phyloP scores from a whole-genome alignment of 805 yeast genomes.

The Metschnikowia gelsemii region DNA sequence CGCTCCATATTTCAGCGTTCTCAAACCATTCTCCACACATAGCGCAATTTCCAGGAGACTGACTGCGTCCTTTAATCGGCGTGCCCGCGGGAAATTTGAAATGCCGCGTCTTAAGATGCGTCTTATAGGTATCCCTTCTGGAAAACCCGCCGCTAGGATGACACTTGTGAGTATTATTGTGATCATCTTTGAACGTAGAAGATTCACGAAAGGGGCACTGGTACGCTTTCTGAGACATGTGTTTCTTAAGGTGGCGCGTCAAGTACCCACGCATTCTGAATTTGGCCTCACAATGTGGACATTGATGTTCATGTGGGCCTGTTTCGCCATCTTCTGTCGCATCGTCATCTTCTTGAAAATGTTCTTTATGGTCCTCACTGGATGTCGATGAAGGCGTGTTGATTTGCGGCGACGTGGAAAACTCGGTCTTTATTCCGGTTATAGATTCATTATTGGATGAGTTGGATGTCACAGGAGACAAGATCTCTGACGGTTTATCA shows the following conservation, averaged over 20 bases:
- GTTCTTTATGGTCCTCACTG: conserved; percentile 23
- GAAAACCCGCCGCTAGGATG: conserved; percentile 61
- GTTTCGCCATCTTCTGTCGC: conserved; percentile 16
- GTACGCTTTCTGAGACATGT: conserved; percentile 50
- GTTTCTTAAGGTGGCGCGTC: conserved; percentile 56
- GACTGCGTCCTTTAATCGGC: conserved; percentile 43
- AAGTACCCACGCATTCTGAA: conserved; percentile 55
- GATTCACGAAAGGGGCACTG: conserved; percentile 50
- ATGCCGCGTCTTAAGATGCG: conserved; percentile 56
- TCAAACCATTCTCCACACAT: conserved; percentile 53
- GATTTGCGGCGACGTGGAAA: conserved; percentile 27
- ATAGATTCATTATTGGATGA: conserved; percentile 33
- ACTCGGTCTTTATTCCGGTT: conserved; percentile 19
- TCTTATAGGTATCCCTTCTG: conserved; percentile 58
- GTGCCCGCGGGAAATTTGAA: conserved; percentile 58
- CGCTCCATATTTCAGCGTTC: conserved; percentile 52
- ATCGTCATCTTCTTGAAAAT: conserved; percentile 11
- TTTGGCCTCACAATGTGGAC: conserved; percentile 48
- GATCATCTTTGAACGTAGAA: conserved; percentile 38
- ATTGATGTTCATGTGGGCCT: conserved; percentile 33
- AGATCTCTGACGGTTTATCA: conserved; percentile 13
- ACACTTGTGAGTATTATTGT: conserved; percentile 45
- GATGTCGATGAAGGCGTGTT: conserved; percentile 32
- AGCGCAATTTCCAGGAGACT: conserved; percentile 50
- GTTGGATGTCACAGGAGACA: conserved; percentile 42